Evolutionary conservation across 2,329 filamentous ascomycete genomes (phyloP), one percentile per base, ranked within the genome.

Genomic region (Chaetomiaceae sp.): DNA sequence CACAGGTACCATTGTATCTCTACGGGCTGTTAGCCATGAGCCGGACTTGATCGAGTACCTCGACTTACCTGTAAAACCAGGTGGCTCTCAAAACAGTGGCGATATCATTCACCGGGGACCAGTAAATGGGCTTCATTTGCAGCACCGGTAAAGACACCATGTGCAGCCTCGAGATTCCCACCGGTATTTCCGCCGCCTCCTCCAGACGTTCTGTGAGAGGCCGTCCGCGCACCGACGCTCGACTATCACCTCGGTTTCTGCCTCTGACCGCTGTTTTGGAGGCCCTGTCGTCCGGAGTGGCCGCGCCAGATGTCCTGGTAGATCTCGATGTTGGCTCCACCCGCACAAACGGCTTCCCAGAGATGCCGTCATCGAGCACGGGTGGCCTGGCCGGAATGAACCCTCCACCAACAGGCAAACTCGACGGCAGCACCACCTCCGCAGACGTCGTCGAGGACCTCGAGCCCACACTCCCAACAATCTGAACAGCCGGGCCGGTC

Each of bases 41-140:
- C 10, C 15, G 11, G 12, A n/a, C 14, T 17, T 10, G 19, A 6
- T 2, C 6, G 19, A 10, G 7, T 10, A 4, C 30, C 4, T 52
- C n/a, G n/a, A n/a, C 64, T 48, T 60, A 76, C 68, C 85, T 86
- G 66, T 97, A 97, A 63, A 98, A 98, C 93, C 93, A 98, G 0
- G 91, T 97, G 1, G 86, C 89, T 54, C 93, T 77, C 47, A 85
- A 75, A 2, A 97, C 89, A 29, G 82, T 74, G 6, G 88, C 84
- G 26, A 94, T 78, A 60, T 97, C 93, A 58, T 95, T 89, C 26
- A 97, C 77, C 7, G 93, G 91, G 15, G 85, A 90, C 93, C 93
- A 98, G 63, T 98, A 98, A 49, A 97, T 96, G 0, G 93, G 93
- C 64, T 90, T 88, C 89, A 98, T 95, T 59, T 87, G 76, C 27